Conservation (phyloP, 805 yeast species). For the Zygotorulaspora chibaensis region DNA sequence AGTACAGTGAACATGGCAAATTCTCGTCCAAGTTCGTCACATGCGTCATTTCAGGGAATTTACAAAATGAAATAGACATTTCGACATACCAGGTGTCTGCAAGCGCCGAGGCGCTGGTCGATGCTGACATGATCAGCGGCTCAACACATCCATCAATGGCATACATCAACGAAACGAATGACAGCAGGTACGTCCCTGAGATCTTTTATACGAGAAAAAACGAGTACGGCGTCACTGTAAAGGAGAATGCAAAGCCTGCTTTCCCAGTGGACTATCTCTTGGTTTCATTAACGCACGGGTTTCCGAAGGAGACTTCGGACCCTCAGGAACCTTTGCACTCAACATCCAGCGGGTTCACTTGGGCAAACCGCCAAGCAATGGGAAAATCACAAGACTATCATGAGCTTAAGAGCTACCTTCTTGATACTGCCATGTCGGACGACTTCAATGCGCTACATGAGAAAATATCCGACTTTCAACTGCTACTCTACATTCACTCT, state of each 20-base stretch:
- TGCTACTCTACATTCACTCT: constrained; percentile 53
- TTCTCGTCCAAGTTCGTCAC: constrained; percentile 91
- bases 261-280: constrained; percentile 88
- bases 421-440: constrained; percentile 23
- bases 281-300: constrained; percentile 88
- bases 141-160: constrained; percentile 89
- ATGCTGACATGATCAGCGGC: constrained; percentile 80
- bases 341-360: constrained; percentile 48
- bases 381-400: constrained; percentile 69
- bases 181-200: constrained; percentile 87
- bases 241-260: constrained; percentile 82
- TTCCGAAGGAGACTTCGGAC: constrained; percentile 51
- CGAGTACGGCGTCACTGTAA: constrained; percentile 86
- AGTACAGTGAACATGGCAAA: constrained; percentile 56
- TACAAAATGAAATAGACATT: constrained; percentile 83
- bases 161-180: constrained; percentile 69
- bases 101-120: constrained; percentile 80
- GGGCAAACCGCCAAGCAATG: constrained; percentile 73
- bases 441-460: constrained; percentile 35
- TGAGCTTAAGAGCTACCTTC: constrained; percentile 49
- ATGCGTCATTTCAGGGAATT: constrained; percentile 89
- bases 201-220: constrained; percentile 78
- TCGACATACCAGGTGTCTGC: constrained; percentile 85
- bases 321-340: constrained; percentile 37
- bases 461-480: constrained; percentile 68